Percentiles rank a stretch among this genome's conserved stretches.
These are phyloP conservation scores for Diaporthe capsici DNA, from an alignment of 2,329 filamentous ascomycete species.

Conservation along the genomic window DNA sequence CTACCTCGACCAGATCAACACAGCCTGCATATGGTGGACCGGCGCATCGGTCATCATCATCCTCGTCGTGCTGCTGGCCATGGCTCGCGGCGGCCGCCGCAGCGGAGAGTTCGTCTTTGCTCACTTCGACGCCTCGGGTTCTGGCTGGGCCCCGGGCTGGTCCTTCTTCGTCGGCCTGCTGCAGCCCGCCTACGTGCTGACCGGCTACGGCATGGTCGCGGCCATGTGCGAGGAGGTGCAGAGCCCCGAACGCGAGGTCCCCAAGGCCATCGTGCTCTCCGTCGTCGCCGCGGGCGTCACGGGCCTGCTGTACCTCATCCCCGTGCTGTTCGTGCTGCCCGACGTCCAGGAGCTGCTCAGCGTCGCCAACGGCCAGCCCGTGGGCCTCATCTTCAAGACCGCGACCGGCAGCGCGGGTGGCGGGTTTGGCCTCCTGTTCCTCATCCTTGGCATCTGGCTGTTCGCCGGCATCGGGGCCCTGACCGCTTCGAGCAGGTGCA, in stretches of 20 bases:
- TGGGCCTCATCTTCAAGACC: slow-evolving; percentile 81
- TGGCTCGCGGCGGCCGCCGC: slow-evolving; percentile 67
- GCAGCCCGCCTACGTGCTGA: slow-evolving; percentile 74
- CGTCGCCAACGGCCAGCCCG: slow-evolving; percentile 81
- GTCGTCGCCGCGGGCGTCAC: slow-evolving; percentile 77
- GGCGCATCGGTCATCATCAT: slow-evolving; percentile 69
- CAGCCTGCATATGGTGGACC: slow-evolving; percentile 82
- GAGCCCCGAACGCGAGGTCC: slow-evolving; percentile 77
- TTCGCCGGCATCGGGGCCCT: slow-evolving; percentile 83
- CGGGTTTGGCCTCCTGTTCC: slow-evolving; percentile 81
- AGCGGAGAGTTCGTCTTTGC: slow-evolving; percentile 76
- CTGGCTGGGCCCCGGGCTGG: slow-evolving; percentile 79
- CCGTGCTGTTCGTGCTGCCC: slow-evolving; percentile 82
- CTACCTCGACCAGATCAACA: slow-evolving; percentile 77
- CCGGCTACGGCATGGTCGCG: slow-evolving; percentile 79
- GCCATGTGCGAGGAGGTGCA: slow-evolving; percentile 82
- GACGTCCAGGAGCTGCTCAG: slow-evolving; percentile 73
- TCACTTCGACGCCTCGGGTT: slow-evolving; percentile 76
- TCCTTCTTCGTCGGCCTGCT: slow-evolving; percentile 80
- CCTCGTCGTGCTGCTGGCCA: slow-evolving; percentile 67
- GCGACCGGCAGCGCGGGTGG: slow-evolving; percentile 80
- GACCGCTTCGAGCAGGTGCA: slow-evolving; percentile 81
- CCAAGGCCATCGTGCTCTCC: slow-evolving; percentile 78
- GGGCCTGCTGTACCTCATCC: slow-evolving; percentile 77
- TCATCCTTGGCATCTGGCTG: slow-evolving; percentile 82